Percentiles rank a stretch among this genome's conserved stretches.
Conservation (phyloP, 768 basidiomycete genomes). For the Suillus ampliporus region DNA sequence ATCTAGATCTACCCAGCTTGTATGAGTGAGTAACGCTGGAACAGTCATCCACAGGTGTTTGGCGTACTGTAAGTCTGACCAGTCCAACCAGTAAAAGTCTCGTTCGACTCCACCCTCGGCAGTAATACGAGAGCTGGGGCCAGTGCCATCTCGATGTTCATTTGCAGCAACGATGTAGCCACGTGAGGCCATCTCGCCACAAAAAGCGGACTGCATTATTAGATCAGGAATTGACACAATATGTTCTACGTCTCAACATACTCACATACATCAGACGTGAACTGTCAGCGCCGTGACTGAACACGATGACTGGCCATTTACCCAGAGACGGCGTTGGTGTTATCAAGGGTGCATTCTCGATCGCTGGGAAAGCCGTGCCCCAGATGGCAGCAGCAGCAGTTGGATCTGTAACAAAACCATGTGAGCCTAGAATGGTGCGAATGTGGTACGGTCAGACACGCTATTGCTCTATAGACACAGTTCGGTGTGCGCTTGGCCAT, state of each 20-base stretch:
- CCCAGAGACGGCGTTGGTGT: slow-evolving; percentile 15
- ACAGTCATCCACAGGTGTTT: not conserved
- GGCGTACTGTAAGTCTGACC: slow-evolving; percentile 33
- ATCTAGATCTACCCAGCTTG: slow-evolving; percentile 36
- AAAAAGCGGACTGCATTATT: slow-evolving; percentile 38
- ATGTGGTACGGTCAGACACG: slow-evolving; percentile 26
- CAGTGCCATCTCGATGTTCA: slow-evolving; percentile 55
- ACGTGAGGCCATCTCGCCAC: slow-evolving; percentile 48
- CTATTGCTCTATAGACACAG: slow-evolving; percentile 25
- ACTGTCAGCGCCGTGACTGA: slow-evolving; percentile 52
- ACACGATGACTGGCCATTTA: slow-evolving; percentile 48
- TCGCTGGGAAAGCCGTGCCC: slow-evolving; percentile 39
- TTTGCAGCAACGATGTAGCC: slow-evolving; percentile 52
- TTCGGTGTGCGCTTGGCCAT: slow-evolving; percentile 38
- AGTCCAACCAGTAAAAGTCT: slow-evolving; percentile 40
- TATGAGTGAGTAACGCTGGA: not conserved
- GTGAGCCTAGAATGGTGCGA: not conserved
- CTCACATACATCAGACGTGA: slow-evolving; percentile 45
- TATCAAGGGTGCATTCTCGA: slow-evolving; percentile 31
- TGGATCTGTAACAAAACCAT: slow-evolving; percentile 18
- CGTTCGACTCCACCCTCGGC: slow-evolving; percentile 27
- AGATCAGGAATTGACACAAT: not conserved
- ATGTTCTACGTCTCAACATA: not conserved
- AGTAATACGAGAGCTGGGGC: slow-evolving; percentile 38
- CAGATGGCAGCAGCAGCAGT: slow-evolving; percentile 32